phyloP scores from a whole-genome alignment of 345 rosid genomes.

The Cardamine occulta region DNA sequence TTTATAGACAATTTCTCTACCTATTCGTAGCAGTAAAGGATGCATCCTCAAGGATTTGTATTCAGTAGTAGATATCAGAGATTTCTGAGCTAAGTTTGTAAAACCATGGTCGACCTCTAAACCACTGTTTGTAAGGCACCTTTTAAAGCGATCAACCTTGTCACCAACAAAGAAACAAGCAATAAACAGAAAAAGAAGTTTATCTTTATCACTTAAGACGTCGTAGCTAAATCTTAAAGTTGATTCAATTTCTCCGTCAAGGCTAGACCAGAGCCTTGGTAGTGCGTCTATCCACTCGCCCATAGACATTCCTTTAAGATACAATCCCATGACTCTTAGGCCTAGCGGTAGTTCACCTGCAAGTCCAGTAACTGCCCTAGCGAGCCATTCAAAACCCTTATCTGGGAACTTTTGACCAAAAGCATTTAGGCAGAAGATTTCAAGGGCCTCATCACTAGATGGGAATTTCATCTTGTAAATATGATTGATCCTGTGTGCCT shows the following conservation, averaged over 20 bases:
- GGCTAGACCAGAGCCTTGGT: conserved; percentile 8
- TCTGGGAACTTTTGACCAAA: background rate
- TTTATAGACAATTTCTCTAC: too few species aligned
- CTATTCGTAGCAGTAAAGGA: too few species aligned
- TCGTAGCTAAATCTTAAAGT: too few species aligned
- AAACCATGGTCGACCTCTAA: too few species aligned
- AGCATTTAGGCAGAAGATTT: conserved; percentile 17
- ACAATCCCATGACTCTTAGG: conserved; percentile 36
- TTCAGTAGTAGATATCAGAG: too few species aligned
- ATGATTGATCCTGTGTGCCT: background rate
- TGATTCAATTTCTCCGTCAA: conserved; percentile 5
- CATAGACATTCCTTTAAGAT: background rate
- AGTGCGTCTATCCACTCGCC: conserved; percentile 28
- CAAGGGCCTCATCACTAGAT: conserved; percentile 1
- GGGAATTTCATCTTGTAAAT: conserved; percentile 1
- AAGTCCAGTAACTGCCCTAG: background rate
- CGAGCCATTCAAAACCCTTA: background rate
- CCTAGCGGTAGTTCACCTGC: conserved; percentile 43
- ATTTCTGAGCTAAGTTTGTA: too few species aligned
- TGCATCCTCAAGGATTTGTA: too few species aligned
- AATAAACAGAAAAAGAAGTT: too few species aligned
- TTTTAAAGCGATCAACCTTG: too few species aligned
- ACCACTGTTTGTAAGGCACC: too few species aligned
- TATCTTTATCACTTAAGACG: too few species aligned
- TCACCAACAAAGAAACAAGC: too few species aligned